phyloP scores from a whole-genome alignment of 176 grass and related monocot genomes.

The Aegilops bicornis region DNA sequence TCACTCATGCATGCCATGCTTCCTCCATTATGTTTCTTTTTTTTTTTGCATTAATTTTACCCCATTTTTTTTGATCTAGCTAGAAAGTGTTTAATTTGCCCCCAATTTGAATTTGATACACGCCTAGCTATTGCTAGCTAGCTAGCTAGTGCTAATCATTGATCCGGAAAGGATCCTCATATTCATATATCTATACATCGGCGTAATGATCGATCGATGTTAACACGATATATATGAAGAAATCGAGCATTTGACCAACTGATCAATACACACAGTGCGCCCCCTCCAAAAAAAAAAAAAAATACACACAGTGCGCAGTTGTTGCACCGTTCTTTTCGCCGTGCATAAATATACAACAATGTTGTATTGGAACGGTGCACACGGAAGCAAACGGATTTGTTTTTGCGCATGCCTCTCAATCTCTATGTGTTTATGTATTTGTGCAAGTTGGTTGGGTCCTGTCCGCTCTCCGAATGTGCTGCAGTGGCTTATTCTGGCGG shows the following conservation, averaged over 20 bases:
- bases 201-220: background rate
- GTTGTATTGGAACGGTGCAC: background rate
- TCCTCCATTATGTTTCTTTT: background rate
- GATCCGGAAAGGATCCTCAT: background rate
- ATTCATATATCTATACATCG: too few species aligned
- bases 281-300: too few species aligned
- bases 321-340: conserved; percentile 23
- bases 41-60: too few species aligned
- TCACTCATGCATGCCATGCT: background rate
- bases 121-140: background rate
- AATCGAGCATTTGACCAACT: background rate
- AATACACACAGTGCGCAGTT: background rate
- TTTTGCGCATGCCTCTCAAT: background rate
- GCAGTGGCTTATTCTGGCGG: conserved; percentile 27
- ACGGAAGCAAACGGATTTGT: background rate
- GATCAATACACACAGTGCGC: conserved; percentile 4
- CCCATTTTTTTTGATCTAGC: background rate
- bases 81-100: background rate
- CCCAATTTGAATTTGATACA: background rate
- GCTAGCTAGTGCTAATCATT: background rate
- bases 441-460: background rate
- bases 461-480: background rate
- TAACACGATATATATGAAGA: background rate
- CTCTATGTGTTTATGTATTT: background rate
- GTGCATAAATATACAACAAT: background rate